Evolutionary conservation across 2,329 filamentous ascomycete genomes (phyloP).

Genomic region (Colletotrichum ledebouriae): DNA sequence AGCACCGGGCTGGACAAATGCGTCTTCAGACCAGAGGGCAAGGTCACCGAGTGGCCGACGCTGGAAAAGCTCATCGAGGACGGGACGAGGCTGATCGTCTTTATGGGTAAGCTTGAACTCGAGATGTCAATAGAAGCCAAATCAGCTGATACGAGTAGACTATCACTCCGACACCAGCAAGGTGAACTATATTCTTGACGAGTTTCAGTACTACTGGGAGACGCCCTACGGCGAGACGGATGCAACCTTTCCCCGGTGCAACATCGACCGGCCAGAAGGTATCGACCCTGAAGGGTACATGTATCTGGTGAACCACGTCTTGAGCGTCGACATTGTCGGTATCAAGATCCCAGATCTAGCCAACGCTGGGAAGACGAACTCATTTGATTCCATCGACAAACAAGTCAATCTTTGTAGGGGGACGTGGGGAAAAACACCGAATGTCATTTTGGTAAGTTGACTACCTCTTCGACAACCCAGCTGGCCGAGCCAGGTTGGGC

Average conservation of each 20-base stretch:
- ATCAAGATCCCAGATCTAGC: conserved; percentile 53
- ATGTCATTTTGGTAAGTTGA: conserved; percentile 53
- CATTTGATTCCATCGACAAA: conserved; percentile 48
- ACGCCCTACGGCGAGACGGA: conserved; percentile 76
- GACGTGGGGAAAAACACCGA: conserved; percentile 47
- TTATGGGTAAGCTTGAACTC: conserved; percentile 67
- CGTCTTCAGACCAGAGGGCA: conserved; percentile 65
- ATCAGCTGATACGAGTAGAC: conserved; percentile 60
- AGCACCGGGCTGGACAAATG: conserved; percentile 68
- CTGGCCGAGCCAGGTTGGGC: background rate
- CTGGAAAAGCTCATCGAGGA: conserved; percentile 73
- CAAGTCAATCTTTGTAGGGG: conserved; percentile 49
- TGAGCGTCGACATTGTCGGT: conserved; percentile 51
- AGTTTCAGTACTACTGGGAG: conserved; percentile 79
- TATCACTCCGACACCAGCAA: conserved; percentile 64
- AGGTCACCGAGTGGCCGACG: conserved; percentile 74
- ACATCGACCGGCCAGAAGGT: conserved; percentile 70
- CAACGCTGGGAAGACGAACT: conserved; percentile 52
- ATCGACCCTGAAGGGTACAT: conserved; percentile 56
- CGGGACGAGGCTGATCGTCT: conserved; percentile 76
- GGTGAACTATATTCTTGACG: conserved; percentile 73
- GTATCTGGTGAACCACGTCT: conserved; percentile 60
- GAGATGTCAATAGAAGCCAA: background rate
- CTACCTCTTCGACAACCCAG: background rate
- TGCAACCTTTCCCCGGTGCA: conserved; percentile 73